phyloP scores from a whole-genome alignment of 31 red algal genomes.

The Endocladia muricata region DNA sequence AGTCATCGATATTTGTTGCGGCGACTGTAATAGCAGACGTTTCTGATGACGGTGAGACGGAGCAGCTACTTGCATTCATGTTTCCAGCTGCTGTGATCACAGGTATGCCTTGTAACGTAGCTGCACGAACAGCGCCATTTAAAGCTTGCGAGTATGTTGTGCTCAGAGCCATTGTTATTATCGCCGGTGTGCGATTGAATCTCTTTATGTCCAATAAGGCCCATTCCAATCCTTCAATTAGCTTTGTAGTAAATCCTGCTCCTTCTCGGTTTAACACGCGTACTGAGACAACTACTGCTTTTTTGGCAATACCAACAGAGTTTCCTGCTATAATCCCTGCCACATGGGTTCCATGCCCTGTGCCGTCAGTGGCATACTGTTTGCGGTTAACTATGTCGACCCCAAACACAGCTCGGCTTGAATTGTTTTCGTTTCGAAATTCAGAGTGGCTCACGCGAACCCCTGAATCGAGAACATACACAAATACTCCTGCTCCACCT shows the following conservation, averaged over 20 bases:
- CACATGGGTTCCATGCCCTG: slow-evolving; percentile 71
- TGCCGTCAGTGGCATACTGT: slow-evolving; percentile 25
- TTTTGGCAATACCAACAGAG: slow-evolving; percentile 40
- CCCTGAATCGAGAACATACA: slow-evolving; percentile 66
- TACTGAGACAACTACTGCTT: slow-evolving; percentile 42
- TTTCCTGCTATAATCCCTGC: slow-evolving; percentile 43
- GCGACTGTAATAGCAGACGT: slow-evolving; percentile 45
- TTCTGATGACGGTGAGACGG: slow-evolving; percentile 49
- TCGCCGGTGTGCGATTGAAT: slow-evolving; percentile 40
- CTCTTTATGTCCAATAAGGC: slow-evolving; percentile 21
- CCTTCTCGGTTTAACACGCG: slow-evolving; percentile 48
- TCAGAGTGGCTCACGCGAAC: slow-evolving; percentile 45
- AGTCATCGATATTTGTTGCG: slow-evolving; percentile 32
- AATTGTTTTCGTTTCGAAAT: slow-evolving; percentile 12
- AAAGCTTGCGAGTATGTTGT: slow-evolving; percentile 20
- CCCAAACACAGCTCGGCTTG: slow-evolving; percentile 22
- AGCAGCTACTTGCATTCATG: slow-evolving; percentile 24
- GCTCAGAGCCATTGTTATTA: slow-evolving; percentile 56
- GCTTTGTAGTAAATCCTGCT: slow-evolving; percentile 27
- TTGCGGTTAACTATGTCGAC: slow-evolving; percentile 43
- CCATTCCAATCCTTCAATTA: slow-evolving; percentile 49
- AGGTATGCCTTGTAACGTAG: not conserved
- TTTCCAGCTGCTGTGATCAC: slow-evolving; percentile 67
- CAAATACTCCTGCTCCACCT: slow-evolving; percentile 43
- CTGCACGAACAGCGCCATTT: slow-evolving; percentile 23